Evolutionary conservation across 148 eudicot genomes (phyloP).

Genomic region (Cornus controversa): DNA sequence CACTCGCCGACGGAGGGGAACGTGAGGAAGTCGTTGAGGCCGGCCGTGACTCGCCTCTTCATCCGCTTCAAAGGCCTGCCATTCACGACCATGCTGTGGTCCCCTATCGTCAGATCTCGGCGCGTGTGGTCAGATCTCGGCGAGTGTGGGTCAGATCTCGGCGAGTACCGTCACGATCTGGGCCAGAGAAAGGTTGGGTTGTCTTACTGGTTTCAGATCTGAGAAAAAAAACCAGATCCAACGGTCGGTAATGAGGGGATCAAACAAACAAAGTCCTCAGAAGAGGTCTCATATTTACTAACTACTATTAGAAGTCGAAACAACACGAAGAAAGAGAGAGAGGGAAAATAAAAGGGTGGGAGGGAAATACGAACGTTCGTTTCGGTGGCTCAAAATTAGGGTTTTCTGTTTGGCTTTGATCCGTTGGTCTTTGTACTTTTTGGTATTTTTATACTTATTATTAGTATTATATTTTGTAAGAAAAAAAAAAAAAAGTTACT

Average conservation of each 20-base stretch:
- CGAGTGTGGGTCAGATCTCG: background rate
- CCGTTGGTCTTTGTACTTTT: background rate
- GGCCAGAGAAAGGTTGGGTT: background rate
- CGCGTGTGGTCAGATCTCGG: slow-evolving; percentile 16
- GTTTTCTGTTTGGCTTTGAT: background rate
- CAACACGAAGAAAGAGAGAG: background rate
- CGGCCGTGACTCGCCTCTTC: slow-evolving; percentile 89
- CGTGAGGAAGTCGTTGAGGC: slow-evolving; percentile 54
- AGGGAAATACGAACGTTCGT: background rate
- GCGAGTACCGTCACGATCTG: no score
- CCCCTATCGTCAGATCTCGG: slow-evolving; percentile 15
- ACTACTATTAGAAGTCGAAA: background rate
- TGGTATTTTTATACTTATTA: no score
- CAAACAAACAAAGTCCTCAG: background rate
- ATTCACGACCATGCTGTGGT: slow-evolving; percentile 65
- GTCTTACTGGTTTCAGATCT: background rate
- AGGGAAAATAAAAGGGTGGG: no score
- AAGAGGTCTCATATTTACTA: background rate
- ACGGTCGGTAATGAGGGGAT: background rate
- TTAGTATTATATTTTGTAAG: no score
- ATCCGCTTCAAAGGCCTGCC: slow-evolving; percentile 69
- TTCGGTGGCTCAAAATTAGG: background rate
- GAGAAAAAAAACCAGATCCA: background rate
- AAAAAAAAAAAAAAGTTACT: no score
- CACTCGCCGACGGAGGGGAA: slow-evolving; percentile 47